Conservation (phyloP, 768 basidiomycete species). For the Tephrocybe sp. region DNA sequence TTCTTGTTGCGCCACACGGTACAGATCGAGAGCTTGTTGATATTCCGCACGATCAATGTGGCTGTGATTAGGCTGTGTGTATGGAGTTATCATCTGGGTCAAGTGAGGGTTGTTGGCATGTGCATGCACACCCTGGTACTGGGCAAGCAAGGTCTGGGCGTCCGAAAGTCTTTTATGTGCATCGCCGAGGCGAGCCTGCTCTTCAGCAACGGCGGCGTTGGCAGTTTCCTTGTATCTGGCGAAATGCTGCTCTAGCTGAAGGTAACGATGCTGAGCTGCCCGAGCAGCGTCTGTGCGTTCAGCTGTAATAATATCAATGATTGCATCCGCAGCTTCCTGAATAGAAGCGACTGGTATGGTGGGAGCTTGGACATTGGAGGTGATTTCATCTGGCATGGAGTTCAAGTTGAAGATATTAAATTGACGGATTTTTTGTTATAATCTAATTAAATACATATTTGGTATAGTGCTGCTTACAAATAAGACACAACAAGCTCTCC, state of each 20-base stretch:
- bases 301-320: constrained; percentile 20
- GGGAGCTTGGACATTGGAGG: neutral
- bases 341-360: constrained; percentile 15
- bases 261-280: constrained; percentile 7
- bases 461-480: constrained; percentile 1
- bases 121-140: constrained; percentile 5
- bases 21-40: neutral
- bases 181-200: constrained; percentile 7
- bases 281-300: constrained; percentile 19
- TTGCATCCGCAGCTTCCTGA: constrained; percentile 19
- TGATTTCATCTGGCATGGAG: too few species aligned
- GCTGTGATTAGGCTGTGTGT: neutral
- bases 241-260: constrained; percentile 13
- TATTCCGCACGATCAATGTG: constrained; percentile 4
- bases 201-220: constrained; percentile 5
- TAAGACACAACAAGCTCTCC: constrained; percentile 22
- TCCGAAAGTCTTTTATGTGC: neutral
- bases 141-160: constrained; percentile 10
- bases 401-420: too few species aligned
- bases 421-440: too few species aligned
- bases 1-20: neutral
- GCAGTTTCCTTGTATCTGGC: constrained; percentile 6
- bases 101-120: neutral
- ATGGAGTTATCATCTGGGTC: neutral
- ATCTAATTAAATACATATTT: too few species aligned